phyloP scores from a whole-genome alignment of 1,284 basidiomycete genomes.

The Cutaneotrichosporon sp. region DNA sequence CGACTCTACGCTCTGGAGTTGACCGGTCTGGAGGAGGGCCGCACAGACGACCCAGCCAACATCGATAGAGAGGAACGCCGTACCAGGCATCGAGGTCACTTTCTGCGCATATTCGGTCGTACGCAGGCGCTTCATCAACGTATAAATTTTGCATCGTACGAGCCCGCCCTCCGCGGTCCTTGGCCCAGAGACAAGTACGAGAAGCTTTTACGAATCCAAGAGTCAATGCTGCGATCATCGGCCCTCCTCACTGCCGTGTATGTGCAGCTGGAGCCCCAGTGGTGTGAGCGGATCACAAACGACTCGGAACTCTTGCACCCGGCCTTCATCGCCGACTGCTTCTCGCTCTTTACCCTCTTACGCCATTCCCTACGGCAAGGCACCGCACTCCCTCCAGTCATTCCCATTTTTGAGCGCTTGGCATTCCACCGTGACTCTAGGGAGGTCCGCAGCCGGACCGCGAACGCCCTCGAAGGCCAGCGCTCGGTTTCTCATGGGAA shows the following conservation, averaged over 20 bases:
- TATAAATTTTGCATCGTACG: slow-evolving; percentile 27
- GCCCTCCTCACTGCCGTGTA: slow-evolving; percentile 36
- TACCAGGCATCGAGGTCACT: slow-evolving; percentile 25
- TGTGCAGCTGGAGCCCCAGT: slow-evolving; percentile 29
- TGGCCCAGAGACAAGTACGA: slow-evolving; percentile 45
- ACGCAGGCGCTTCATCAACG: slow-evolving; percentile 31
- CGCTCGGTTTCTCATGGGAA: too few relatives aligned
- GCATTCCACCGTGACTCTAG: slow-evolving; percentile 22
- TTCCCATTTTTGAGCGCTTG: slow-evolving; percentile 44
- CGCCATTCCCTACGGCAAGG: slow-evolving; percentile 35
- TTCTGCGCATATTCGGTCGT: slow-evolving; percentile 31
- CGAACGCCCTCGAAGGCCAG: too few relatives aligned
- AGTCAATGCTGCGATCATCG: slow-evolving; percentile 29
- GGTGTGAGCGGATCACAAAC: slow-evolving; percentile 26
- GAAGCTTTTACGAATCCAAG: slow-evolving; percentile 27
- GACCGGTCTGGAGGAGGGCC: slow-evolving; percentile 29
- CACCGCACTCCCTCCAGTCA: slow-evolving; percentile 37
- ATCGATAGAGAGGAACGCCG: slow-evolving; percentile 11
- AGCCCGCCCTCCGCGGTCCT: slow-evolving; percentile 39
- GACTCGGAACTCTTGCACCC: slow-evolving; percentile 37
- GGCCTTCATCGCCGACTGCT: slow-evolving; percentile 41
- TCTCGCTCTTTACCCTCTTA: slow-evolving; percentile 39
- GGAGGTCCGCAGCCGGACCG: neutral
- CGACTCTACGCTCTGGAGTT: slow-evolving; percentile 41
- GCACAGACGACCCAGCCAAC: slow-evolving; percentile 24